Base-by-base conservation (phyloP, 768 basidiomycete genomes). In the Boletus rubropictus region DNA sequence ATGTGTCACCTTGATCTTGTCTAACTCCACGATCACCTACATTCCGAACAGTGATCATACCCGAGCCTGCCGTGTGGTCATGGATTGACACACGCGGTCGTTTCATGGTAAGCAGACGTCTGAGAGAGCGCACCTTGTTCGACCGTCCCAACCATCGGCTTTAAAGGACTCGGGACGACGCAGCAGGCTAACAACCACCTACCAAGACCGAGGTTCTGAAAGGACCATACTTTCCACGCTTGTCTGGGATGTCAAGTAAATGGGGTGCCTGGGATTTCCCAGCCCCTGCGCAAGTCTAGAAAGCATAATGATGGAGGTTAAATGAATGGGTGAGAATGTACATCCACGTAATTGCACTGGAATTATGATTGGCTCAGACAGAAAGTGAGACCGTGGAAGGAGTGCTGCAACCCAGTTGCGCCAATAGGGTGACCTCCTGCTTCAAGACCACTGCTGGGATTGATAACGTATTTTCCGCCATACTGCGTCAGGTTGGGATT, bases 341-440 rank as follows among this genome's bases (percentile, higher is more conserved):
- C 84, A 87, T 48, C 77, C 70, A 35, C 85, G 75, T 39, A 87
- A 62, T 76, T 86, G 84, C 84, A 85, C 83, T 84, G 53, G 28
- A 27, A n/a, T 45, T 28, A 32, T n/a, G 29, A 27, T 28, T 35
- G 10, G 44, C 27, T 54, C 27, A 27, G 29, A 31, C 27, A 28
- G 29, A 28, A 9, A 3, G 29, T 12, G 31, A 37, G 20, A 32
- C 39, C 7, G 28, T 20, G 27, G 15, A 25, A 20, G 42, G 24
- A 15, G 37, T 12, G 4, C 17, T 3, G 4, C 4, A 89, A 66
- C 1, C 87, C 86, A 7, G 84, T 88, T 0, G 86, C 86, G 17
- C 86, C 86, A 20, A 89, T 73, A 3, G 87, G 87, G 57, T 90
- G 86, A 1, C 89, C 88, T 58, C 88, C 89, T 17, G 86, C 84